Base-by-base conservation (phyloP, 2,329 filamentous ascomycete genomes). In the Fusarium verticillioides region DNA sequence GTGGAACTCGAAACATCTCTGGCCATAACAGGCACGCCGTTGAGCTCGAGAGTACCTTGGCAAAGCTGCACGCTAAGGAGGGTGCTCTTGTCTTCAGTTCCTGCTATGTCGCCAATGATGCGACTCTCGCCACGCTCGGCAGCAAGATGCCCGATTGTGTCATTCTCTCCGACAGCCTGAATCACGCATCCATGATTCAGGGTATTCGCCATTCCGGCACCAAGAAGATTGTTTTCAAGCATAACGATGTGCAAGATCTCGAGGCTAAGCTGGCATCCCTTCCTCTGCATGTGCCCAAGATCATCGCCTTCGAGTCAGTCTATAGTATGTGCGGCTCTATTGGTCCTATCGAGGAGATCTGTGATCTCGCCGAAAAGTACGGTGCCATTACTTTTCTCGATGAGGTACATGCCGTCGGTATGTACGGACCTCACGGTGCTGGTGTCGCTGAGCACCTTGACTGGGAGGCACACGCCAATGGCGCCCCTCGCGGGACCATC, bases 321-420 rank as follows among this genome's bases (percentile, higher is more conserved):
- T 99, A 99, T 85, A 97, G 95, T 86, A 99, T 99, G 96, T 99
- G 96, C 81, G 96, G 96, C 72, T 97, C 95, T 21, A 94, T 99
- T 81, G 96, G 95, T 1, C 96, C 96, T 2, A 99, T 99, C 77
- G 94, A 95, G 84, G 92, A 92, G 80, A 98, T 99, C 71, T 98
- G 96, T 82, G 95, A 99, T 81, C 86, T 99, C 60, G 96, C 96
- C 15, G 95, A 98, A 72, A 98, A 97, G 86, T 99, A 99, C 81
- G 96, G 96, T 66, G 96, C 96, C 43, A 91, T 99, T 73, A 99
- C 96, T 78, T 99, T 99, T 83, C 87, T 98, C 81, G 96, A 99
- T 81, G 96, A 99, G 90, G 96, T 99, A 70, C 96, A 99, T 85
- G 96, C 96, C 49, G 96, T 99, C 28, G 96, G 96, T 81, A 98